Base-by-base conservation (phyloP, 352 stramenopile species). In the Phytopythium vexans region DNA sequence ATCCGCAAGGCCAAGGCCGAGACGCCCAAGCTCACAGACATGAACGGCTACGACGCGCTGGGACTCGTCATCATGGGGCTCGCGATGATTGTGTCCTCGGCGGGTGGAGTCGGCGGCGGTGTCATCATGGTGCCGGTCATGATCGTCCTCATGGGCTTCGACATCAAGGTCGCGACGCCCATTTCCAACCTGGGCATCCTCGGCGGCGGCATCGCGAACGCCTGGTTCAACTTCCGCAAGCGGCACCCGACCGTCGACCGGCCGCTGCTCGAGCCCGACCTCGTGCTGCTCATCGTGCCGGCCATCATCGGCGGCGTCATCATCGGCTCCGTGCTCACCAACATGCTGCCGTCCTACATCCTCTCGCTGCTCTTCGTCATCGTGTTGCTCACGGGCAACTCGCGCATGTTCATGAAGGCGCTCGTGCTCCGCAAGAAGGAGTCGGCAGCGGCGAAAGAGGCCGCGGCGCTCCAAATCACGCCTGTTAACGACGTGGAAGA, bases 111-210 rank as follows among this genome's bases (percentile, higher is more conserved):
- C 15, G 72, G 72, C 40, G 72, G 71, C 14, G 71, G 71, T 1
- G 61, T 60, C 3, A 82, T 82, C 49, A 46, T 77, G 40, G 68
- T 82, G 32, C 72, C 72, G 16, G 51, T 72, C 16, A 61, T 82
- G 47, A 59, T 79, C 35, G 35, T 79, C 34, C 57, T 76, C 42
- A 77, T 83, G 72, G 60, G 64, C 55, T 83, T 83, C 46, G 70
- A 83, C 41, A 80, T 83, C 54, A 83, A 83, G 66, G 70, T 62
- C 38, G 74, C 74, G 14, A 78, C 74, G 42, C 68, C 74, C 3
- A 58, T 65, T 6, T 80, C 68, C 38, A 82, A 82, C 52, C 56
- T 85, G 37, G 69, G 74, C 54, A 79, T 82, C 56, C 72, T 82
- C 41, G 71, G 74, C 43, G 71, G 71, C 45, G 71, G 71, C 10